Base-by-base conservation (phyloP, 2,329 filamentous ascomycete species). In the Metarhizium album region DNA sequence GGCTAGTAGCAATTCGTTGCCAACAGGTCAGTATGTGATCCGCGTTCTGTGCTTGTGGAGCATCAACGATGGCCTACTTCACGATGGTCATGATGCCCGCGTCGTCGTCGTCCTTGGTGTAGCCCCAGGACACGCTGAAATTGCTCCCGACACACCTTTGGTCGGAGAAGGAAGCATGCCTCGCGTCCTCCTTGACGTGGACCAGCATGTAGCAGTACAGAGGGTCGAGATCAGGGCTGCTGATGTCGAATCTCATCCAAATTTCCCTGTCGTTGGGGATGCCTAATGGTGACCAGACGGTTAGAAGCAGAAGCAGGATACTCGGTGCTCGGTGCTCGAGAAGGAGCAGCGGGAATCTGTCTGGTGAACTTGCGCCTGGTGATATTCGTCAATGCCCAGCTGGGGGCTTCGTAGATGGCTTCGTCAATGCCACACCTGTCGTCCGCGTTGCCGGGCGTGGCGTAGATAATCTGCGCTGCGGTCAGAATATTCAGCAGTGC, bases 41-140 rank as follows among this genome's bases (percentile, higher is more conserved):
- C 18, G 37, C 20, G 37, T 50, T 20, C 9, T 40, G 7, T 20
- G 2, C 14, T 4, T 13, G 20, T 11, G 22, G 23, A 55, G 43
- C n/a, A 37, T 54, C 22, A 49, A 49, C 52, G 14, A 54, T 38
- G 23, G 52, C 62, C 54, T 54, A 67, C 64, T 62, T 64, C 24
- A 62, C 55, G 0, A 68, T 23, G 0, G 63, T 63, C 56, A 62
- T 57, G 22, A 67, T 61, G 0, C 57, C 64, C 3, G 58, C 60
- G 31, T 66, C 64, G 0, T 66, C 64, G 0, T 58, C 57, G 20
- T 56, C 51, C 7, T 52, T 40, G 20, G 60, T 56, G 53, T 68
- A 65, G 1, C 65, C 64, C 63, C 62, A 67, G 0, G 64, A 67
- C 6, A 62, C 46, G 3, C 50, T 52, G 59, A 61, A 64, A n/a